Evolutionary conservation across 2,329 filamentous ascomycete species (phyloP).

Genomic region (Trichophyton schoenleinii): DNA sequence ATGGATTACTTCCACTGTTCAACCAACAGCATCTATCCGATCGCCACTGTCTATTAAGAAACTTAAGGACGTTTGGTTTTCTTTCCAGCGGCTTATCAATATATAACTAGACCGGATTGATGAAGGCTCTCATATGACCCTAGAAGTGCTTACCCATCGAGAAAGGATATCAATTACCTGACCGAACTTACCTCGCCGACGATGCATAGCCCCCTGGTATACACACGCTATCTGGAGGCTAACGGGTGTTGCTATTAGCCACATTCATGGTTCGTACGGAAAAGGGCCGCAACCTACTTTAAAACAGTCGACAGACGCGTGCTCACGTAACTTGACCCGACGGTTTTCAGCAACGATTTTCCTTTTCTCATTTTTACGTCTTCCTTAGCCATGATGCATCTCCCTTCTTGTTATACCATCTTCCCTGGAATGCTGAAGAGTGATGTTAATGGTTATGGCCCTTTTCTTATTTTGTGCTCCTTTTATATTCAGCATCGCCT

Average conservation of each 20-base stretch:
- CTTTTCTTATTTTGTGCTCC: background rate
- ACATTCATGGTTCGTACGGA: background rate
- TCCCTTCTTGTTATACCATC: background rate
- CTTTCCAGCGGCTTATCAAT: background rate
- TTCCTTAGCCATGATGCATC: background rate
- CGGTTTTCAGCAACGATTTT: background rate
- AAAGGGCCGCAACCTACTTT: background rate
- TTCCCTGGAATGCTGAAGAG: background rate
- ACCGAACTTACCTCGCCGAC: background rate
- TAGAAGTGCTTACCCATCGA: background rate
- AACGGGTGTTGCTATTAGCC: background rate
- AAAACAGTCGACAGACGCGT: background rate
- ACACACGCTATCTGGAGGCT: background rate
- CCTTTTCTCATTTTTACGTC: background rate
- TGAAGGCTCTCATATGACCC: background rate
- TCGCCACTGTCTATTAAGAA: background rate
- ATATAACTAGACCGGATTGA: background rate
- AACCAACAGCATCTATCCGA: background rate
- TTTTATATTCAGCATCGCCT: background rate
- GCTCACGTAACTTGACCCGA: background rate
- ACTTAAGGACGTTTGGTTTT: background rate
- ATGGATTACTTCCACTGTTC: constrained; percentile 1
- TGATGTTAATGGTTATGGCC: constrained; percentile 1
- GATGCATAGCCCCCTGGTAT: background rate
- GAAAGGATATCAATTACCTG: background rate